These are phyloP conservation scores for Lyophyllum decastes DNA, from an alignment of 768 basidiomycete species.

Conservation along the genomic window DNA sequence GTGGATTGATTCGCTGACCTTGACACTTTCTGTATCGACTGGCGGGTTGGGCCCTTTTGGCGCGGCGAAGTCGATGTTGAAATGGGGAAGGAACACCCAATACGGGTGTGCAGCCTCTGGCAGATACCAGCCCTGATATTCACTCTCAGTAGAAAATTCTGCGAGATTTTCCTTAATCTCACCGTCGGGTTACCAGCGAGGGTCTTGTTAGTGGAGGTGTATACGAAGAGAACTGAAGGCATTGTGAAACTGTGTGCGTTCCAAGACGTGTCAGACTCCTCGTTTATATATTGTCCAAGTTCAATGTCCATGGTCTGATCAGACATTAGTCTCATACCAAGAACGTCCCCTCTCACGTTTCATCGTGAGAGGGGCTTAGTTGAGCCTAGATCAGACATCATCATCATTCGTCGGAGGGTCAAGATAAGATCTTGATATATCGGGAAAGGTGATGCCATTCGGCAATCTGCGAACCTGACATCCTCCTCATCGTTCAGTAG, in stretches of 20 bases:
- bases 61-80: constrained; percentile 58
- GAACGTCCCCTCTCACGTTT: no score
- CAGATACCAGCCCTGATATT: constrained; percentile 68
- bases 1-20: constrained; percentile 33
- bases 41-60: constrained; percentile 72
- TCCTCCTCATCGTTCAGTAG: background rate
- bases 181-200: constrained; percentile 55
- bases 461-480: background rate
- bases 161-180: constrained; percentile 15
- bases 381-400: background rate
- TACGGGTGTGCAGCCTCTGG: constrained; percentile 79
- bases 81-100: constrained; percentile 52
- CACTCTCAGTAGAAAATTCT: background rate
- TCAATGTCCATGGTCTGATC: background rate
- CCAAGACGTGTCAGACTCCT: background rate
- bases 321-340: no score
- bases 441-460: background rate
- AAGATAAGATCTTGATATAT: constrained; percentile 5
- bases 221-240: constrained; percentile 69
- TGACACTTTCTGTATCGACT: constrained; percentile 56
- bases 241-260: constrained; percentile 21
- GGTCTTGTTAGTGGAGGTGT: constrained; percentile 64
- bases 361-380: no score
- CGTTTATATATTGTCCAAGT: background rate
- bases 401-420: background rate